Percentiles rank a stretch among this genome's conserved stretches.
These are phyloP conservation scores for Saturnispora ahearnii DNA, from an alignment of 805 yeast species.

Conservation along the genomic window DNA sequence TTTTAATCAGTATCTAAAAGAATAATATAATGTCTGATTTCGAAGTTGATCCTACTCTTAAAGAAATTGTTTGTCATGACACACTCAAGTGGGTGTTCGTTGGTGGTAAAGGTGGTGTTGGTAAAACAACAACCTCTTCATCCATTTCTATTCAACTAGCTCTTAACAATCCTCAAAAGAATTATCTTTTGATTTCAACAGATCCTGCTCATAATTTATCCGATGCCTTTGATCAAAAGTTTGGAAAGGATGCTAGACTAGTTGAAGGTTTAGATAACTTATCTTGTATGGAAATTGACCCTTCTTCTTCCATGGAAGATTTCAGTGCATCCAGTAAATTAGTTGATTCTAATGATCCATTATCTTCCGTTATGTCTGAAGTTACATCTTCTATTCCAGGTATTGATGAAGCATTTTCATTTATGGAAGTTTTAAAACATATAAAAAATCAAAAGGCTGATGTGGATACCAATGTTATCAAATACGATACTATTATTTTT, in stretches of 20 bases:
- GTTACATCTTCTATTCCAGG: constrained; percentile 96
- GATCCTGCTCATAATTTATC: constrained; percentile 98
- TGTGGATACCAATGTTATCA: constrained; percentile 28
- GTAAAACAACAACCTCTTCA: constrained; percentile 95
- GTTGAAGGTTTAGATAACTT: constrained; percentile 85
- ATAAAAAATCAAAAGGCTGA: constrained; percentile 58
- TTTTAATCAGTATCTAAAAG: constrained; percentile 32
- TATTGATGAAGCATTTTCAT: constrained; percentile 94
- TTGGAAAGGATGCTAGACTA: constrained; percentile 91
- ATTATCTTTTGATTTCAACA: constrained; percentile 83
- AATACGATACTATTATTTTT: constrained; percentile 83
- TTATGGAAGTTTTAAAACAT: constrained; percentile 96
- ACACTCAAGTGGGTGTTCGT: constrained; percentile 92
- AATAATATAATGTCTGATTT: constrained; percentile 36
- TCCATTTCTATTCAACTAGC: constrained; percentile 94
- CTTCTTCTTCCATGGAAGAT: constrained; percentile 87
- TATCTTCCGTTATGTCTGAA: constrained; percentile 72
- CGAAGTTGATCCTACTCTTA: constrained; percentile 62
- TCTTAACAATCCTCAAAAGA: constrained; percentile 63
- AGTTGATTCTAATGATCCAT: constrained; percentile 52
- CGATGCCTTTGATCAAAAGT: constrained; percentile 97
- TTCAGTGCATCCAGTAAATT: constrained; percentile 34
- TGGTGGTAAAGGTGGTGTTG: constrained; percentile 99
- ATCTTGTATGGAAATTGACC: constrained; percentile 98
- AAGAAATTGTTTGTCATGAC: constrained; percentile 53